These are phyloP conservation scores for Gastrolobium villosum DNA, from an alignment of 306 rosid species.

Conservation along the genomic window DNA sequence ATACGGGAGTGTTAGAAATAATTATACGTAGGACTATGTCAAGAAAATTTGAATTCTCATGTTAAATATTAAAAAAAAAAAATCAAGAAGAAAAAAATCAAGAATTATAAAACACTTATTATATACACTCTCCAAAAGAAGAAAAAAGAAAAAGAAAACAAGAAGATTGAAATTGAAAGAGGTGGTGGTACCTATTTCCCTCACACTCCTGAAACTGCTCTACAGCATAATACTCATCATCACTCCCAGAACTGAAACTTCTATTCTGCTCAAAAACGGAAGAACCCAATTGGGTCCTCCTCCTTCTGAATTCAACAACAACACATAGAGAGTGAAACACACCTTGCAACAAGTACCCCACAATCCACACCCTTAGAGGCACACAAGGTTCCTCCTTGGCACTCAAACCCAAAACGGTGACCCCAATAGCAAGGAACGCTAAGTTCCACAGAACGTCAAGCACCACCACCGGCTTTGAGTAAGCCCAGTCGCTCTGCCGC, in stretches of 20 bases:
- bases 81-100: too few species aligned
- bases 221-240: slow-evolving; percentile 54
- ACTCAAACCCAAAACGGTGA: slow-evolving; percentile 61
- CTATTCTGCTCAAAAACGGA: slow-evolving; percentile 23
- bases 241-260: slow-evolving; percentile 66
- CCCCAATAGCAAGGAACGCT: slow-evolving; percentile 61
- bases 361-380: slow-evolving; percentile 86
- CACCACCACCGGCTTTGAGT: slow-evolving; percentile 72
- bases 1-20: too few species aligned
- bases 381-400: slow-evolving; percentile 66
- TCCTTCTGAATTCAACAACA: slow-evolving; percentile 56
- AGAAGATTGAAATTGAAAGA: not conserved
- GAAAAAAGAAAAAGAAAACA: not conserved
- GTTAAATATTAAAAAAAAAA: too few species aligned
- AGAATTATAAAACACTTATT: too few species aligned
- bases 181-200: slow-evolving; percentile 58
- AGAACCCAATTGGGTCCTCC: slow-evolving; percentile 47
- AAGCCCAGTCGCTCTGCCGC: slow-evolving; percentile 82
- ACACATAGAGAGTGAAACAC: slow-evolving; percentile 70
- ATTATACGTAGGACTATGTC: too few species aligned
- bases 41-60: too few species aligned
- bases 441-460: slow-evolving; percentile 80
- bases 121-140: too few species aligned
- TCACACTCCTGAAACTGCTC: slow-evolving; percentile 49
- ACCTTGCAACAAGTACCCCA: slow-evolving; percentile 71